These are phyloP conservation scores for Blattamonas nauphoetae DNA, from an alignment of 78 protist genomes.

Conservation along the genomic window DNA sequence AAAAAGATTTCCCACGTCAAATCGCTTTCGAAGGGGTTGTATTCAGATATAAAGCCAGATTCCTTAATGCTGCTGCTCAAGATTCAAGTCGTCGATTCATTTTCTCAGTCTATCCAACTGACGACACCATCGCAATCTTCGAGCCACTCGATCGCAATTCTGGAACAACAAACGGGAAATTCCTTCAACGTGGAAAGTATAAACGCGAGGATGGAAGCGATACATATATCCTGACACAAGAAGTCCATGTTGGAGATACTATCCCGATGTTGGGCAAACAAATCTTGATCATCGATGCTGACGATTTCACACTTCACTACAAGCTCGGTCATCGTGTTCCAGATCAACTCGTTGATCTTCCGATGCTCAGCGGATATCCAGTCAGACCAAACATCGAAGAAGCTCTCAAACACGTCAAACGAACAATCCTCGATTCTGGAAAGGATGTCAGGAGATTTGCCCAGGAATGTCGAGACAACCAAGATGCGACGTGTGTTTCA, in stretches of 20 bases:
- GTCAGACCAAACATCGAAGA: background rate
- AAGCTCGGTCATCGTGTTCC: background rate
- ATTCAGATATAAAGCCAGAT: constrained; percentile 26
- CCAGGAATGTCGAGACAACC: background rate
- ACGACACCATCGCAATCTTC: constrained; percentile 41
- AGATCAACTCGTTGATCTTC: background rate
- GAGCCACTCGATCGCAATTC: constrained; percentile 27
- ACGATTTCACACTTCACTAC: background rate
- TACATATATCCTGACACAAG: background rate
- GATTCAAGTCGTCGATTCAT: constrained; percentile 46
- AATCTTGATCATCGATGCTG: background rate
- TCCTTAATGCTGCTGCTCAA: constrained; percentile 10
- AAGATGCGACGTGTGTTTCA: background rate
- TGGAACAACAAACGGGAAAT: constrained; percentile 5
- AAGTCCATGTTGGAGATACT: background rate
- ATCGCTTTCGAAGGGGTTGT: background rate
- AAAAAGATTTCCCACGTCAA: constrained; percentile 24
- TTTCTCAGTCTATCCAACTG: constrained; percentile 35
- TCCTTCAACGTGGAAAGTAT: constrained; percentile 2
- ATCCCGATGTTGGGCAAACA: background rate
- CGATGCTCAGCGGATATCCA: background rate
- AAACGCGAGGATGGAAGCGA: background rate
- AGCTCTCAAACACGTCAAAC: background rate
- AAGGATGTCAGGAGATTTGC: background rate
- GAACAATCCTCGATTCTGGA: background rate